These are phyloP conservation scores for Exutisphaerella laricina DNA, from an alignment of 2,329 filamentous ascomycete species.

Conservation along the genomic window DNA sequence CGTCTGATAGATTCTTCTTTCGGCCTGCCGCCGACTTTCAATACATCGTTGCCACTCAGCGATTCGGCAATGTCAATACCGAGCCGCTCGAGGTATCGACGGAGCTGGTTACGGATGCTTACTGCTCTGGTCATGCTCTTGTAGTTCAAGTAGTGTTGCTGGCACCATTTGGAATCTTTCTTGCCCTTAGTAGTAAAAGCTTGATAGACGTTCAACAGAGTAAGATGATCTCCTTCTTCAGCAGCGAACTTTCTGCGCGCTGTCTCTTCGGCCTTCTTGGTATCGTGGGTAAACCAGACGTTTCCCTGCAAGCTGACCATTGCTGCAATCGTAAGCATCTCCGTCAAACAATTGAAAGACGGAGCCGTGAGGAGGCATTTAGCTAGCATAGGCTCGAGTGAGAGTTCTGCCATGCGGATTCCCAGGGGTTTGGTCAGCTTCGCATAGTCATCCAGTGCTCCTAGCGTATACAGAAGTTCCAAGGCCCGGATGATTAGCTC, in stretches of 20 bases:
- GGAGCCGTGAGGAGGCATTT: slow-evolving; percentile 74
- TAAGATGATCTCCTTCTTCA: slow-evolving; percentile 90
- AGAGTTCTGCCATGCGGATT: slow-evolving; percentile 83
- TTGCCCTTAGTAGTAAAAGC: slow-evolving; percentile 77
- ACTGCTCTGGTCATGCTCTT: slow-evolving; percentile 76
- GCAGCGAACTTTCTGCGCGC: slow-evolving; percentile 77
- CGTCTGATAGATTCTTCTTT: slow-evolving; percentile 70
- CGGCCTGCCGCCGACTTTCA: slow-evolving; percentile 37
- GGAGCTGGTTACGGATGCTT: slow-evolving; percentile 79
- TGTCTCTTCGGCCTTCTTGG: slow-evolving; percentile 67
- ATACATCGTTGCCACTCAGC: slow-evolving; percentile 35
- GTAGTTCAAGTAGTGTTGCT: slow-evolving; percentile 80
- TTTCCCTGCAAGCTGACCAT: slow-evolving; percentile 85
- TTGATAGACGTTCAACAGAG: slow-evolving; percentile 87
- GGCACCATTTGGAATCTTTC: slow-evolving; percentile 81
- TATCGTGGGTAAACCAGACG: slow-evolving; percentile 76
- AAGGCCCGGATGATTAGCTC: slow-evolving; percentile 79
- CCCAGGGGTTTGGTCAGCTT: slow-evolving; percentile 88
- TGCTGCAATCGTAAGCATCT: slow-evolving; percentile 85
- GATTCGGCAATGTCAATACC: slow-evolving; percentile 65
- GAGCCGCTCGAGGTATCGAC: slow-evolving; percentile 80
- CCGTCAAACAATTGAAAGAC: slow-evolving; percentile 70
- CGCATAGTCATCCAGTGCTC: slow-evolving; percentile 81
- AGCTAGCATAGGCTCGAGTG: slow-evolving; percentile 92
- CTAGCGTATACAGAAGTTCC: slow-evolving; percentile 80